These are phyloP conservation scores for Pichia sp. DNA, from an alignment of 1,139 yeast species.

Conservation along the genomic window DNA sequence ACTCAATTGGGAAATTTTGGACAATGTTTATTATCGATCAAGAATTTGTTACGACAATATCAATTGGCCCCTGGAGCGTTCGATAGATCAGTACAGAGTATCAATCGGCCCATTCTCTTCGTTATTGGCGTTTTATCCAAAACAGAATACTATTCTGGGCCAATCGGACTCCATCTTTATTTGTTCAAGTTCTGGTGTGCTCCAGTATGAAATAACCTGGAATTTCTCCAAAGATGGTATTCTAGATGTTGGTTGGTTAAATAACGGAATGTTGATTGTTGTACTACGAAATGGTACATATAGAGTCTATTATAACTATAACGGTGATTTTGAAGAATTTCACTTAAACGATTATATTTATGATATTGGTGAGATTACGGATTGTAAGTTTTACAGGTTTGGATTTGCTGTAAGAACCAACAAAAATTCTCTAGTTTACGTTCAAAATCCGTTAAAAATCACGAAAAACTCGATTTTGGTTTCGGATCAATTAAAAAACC, in stretches of 20 bases:
- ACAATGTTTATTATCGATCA: slow-evolving; percentile 50
- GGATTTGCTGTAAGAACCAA: slow-evolving; percentile 32
- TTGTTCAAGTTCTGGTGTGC: slow-evolving; percentile 45
- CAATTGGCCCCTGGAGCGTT: slow-evolving; percentile 18
- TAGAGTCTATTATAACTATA: slow-evolving; percentile 61
- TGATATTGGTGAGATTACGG: slow-evolving; percentile 26
- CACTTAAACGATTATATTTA: slow-evolving; percentile 10
- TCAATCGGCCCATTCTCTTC: slow-evolving; percentile 39
- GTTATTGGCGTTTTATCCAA: slow-evolving; percentile 31
- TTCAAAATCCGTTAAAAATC: slow-evolving; percentile 16
- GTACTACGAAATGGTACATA: slow-evolving; percentile 49
- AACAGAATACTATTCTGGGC: slow-evolving; percentile 1
- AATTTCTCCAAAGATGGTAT: slow-evolving; percentile 47
- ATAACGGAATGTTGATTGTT: slow-evolving; percentile 47
- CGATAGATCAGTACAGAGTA: slow-evolving; percentile 24
- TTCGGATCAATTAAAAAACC: slow-evolving; percentile 2
- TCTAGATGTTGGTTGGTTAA: slow-evolving; percentile 48
- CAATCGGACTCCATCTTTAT: slow-evolving; percentile 31
- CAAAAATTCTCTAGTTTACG: slow-evolving; percentile 28
- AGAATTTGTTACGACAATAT: slow-evolving; percentile 22
- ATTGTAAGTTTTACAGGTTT: slow-evolving; percentile 22
- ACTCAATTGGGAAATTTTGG: slow-evolving; percentile 52
- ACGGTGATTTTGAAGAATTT: slow-evolving; percentile 55
- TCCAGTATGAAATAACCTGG: slow-evolving; percentile 41
- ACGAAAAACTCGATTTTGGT: neutral